A percentile compares a stretch with the other conserved stretches of the same genome.
Conservation (phyloP, 2,329 filamentous ascomycete genomes). For the Colletotrichum liaoningense region DNA sequence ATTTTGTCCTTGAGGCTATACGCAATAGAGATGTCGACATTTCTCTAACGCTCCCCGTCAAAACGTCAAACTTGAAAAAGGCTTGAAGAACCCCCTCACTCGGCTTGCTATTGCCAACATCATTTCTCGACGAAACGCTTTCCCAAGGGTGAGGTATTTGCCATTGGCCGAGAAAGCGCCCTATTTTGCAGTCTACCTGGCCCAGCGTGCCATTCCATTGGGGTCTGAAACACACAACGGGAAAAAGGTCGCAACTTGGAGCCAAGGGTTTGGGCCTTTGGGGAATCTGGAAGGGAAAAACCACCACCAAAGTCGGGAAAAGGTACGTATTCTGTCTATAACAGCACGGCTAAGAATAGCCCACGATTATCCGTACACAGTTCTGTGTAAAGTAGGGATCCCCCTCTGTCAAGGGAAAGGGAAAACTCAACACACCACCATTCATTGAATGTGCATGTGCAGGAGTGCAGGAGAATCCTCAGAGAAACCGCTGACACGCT, state of each 20-base stretch:
- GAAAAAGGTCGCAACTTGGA: conserved; percentile 10
- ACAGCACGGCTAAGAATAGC: conserved; percentile 29
- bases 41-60: neutral
- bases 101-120: neutral
- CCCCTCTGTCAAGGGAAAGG: neutral
- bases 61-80: neutral
- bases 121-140: neutral
- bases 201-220: conserved; percentile 20
- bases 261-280: conserved; percentile 11
- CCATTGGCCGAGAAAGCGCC: conserved; percentile 3
- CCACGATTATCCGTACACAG: neutral
- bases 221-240: conserved; percentile 26
- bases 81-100: neutral
- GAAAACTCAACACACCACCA: neutral
- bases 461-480: too few relatives aligned
- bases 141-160: neutral
- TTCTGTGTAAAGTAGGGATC: neutral
- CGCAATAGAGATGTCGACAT: neutral
- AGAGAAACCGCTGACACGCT: conserved; percentile 22
- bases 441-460: too few relatives aligned
- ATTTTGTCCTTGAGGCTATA: too few relatives aligned
- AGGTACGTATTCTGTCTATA: conserved; percentile 21
- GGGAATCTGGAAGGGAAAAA: neutral
- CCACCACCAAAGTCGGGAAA: too few relatives aligned
- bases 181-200: neutral